A percentile compares a stretch with the other conserved stretches of the same genome.
phyloP scores from a whole-genome alignment of 225 moss, liverwort and hornwort genomes.

The Physcomitrellopsis africana region DNA sequence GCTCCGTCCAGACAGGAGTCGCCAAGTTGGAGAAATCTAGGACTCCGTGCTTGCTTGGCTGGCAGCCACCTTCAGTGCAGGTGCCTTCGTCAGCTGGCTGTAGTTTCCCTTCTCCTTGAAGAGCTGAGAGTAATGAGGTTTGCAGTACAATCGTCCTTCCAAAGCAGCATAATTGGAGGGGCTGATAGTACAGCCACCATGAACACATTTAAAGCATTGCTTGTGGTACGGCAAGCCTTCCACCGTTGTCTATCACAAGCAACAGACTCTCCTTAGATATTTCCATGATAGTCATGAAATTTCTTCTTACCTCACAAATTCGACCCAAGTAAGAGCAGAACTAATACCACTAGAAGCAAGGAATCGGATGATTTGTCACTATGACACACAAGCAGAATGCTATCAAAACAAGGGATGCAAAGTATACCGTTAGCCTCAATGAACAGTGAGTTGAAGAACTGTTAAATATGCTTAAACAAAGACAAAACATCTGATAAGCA shows the following conservation, averaged over 20 bases:
- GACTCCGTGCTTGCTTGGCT: slow-evolving; percentile 56
- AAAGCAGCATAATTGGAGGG: slow-evolving; percentile 96
- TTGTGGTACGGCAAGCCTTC: slow-evolving; percentile 95
- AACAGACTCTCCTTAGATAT: slow-evolving; percentile 27
- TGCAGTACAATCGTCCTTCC: slow-evolving; percentile 98
- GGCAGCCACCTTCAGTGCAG: slow-evolving; percentile 73
- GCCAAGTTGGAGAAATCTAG: slow-evolving; percentile 38
- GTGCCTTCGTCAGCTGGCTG: slow-evolving; percentile 88
- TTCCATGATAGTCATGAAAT: not conserved
- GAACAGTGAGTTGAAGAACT: not conserved
- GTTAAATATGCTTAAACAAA: not conserved
- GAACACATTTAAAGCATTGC: slow-evolving; percentile 94
- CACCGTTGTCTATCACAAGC: slow-evolving; percentile 76
- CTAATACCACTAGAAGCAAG: not conserved
- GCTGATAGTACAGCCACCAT: slow-evolving; percentile 89
- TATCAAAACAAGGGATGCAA: not conserved
- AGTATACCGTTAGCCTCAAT: not conserved
- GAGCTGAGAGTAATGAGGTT: slow-evolving; percentile 96
- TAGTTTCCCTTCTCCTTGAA: slow-evolving; percentile 99
- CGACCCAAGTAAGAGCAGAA: not conserved
- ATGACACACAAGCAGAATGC: not conserved
- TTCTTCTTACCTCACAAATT: not conserved
- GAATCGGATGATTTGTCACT: not conserved
- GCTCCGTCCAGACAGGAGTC: slow-evolving; percentile 39
- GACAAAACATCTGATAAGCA: not conserved